Percentiles rank a stretch among this genome's conserved stretches.
phyloP scores from a whole-genome alignment of 2,329 filamentous ascomycete species.

The Myriosclerotinia duriaeana region DNA sequence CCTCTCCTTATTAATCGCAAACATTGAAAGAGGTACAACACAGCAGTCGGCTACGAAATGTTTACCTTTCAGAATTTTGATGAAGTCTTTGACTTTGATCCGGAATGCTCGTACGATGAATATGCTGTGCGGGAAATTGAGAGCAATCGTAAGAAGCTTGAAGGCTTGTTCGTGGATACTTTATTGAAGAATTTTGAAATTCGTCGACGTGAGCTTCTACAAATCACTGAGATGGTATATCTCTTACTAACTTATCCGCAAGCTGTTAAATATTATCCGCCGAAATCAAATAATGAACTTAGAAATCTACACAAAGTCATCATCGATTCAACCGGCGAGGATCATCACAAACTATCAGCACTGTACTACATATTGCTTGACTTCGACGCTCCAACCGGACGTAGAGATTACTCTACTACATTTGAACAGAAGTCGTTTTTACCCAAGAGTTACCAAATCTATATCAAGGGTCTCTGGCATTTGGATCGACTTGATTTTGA shows the following conservation, averaged over 20 bases:
- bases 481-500: constrained; percentile 71
- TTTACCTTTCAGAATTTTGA: constrained; percentile 67
- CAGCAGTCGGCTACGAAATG: constrained; percentile 47
- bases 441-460: constrained; percentile 73
- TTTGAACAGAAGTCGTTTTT: constrained; percentile 66
- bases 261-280: constrained; percentile 70
- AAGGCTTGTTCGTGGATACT: constrained; percentile 78
- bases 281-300: constrained; percentile 65
- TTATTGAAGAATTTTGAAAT: constrained; percentile 70
- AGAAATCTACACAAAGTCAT: constrained; percentile 70
- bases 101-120: constrained; percentile 62
- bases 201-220: constrained; percentile 57
- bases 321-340: constrained; percentile 60
- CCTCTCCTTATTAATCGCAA: constrained; percentile 16
- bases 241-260: constrained; percentile 24
- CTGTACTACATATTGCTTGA: constrained; percentile 84
- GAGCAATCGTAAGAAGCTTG: constrained; percentile 63
- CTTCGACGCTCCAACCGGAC: constrained; percentile 49
- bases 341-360: constrained; percentile 78
- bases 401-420: constrained; percentile 49
- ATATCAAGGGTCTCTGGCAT: constrained; percentile 80
- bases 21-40: background rate
- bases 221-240: constrained; percentile 11
- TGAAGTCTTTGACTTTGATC: constrained; percentile 62
- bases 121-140: constrained; percentile 63